Evolutionary conservation across 441 rosid genomes (phyloP), one percentile per base, ranked within the genome.

Genomic region (Croton setiger): DNA sequence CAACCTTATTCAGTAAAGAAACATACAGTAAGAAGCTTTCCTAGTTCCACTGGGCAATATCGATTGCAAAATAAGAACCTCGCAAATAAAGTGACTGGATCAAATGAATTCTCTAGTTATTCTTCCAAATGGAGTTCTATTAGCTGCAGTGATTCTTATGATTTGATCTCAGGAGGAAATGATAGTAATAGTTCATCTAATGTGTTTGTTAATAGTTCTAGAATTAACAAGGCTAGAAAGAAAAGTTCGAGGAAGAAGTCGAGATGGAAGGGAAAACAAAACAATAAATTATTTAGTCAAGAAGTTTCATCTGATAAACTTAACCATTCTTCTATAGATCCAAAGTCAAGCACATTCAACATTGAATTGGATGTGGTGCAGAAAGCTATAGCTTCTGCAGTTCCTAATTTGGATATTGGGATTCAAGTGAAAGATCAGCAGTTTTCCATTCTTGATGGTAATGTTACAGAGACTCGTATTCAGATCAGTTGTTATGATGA

Each of bases 171-270:
- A 60, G 65, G 72, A 61, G 71, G 64, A 70, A 71, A 77, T 52
- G 21, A 44, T 47, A 71, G 70, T 58, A 64, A 51, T 47, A 77
- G 70, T 62, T 69, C 81, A 60, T 17, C 69, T 52, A 35, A 36
- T 53, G 51, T 12, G 47, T 64, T 17, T 17, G n/a, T 64, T 64
- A 49, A 66, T 66, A 61, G 62, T 61, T 56, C 68, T 53, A 64
- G 69, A 51, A 64, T 57, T 31, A 75, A 80, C n/a, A 74, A 72
- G 64, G 43, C 45, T 37, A 56, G 2, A 1, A 75, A 68, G 72
- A 80, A 75, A 74, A 75, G 48, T 59, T 78, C 67, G 4, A 79
- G 69, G 64, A 80, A 71, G 70, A 80, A 79, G 13, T n/a, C n/a
- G n/a, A n/a, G n/a, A n/a, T n/a, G n/a, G n/a, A n/a, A n/a, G n/a